These are phyloP conservation scores for Erodium texanum DNA, from an alignment of 441 rosid species.

Conservation along the genomic window DNA sequence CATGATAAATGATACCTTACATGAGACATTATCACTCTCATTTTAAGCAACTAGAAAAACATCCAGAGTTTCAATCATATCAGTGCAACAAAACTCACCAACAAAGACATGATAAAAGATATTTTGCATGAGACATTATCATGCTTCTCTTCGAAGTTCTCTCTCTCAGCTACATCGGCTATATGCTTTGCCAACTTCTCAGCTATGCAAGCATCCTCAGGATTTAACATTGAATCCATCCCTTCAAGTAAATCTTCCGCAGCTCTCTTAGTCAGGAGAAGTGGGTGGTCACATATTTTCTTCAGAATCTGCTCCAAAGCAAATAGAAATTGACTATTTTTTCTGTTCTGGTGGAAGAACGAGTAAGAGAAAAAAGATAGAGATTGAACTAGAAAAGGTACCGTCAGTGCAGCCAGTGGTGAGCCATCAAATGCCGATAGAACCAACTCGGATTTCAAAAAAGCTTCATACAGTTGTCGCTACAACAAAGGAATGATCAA, in stretches of 20 bases:
- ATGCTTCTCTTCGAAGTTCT: constrained; percentile 67
- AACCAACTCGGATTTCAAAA: constrained; percentile 78
- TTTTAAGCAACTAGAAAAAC: neutral
- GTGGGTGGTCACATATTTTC: constrained; percentile 97
- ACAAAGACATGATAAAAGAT: constrained; percentile 62
- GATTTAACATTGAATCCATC: constrained; percentile 66
- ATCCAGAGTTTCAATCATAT: constrained; percentile 11
- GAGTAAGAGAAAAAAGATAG: neutral
- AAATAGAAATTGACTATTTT: constrained; percentile 4
- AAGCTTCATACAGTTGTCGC: constrained; percentile 86
- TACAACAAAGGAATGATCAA: constrained; percentile 27
- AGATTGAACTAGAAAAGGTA: constrained; percentile 21
- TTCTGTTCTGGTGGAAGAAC: neutral
- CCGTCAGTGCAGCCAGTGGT: constrained; percentile 96
- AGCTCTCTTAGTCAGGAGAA: constrained; percentile 91
- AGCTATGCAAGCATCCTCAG: constrained; percentile 71
- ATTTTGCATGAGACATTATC: constrained; percentile 83
- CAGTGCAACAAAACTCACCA: constrained; percentile 43
- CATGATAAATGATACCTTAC: too few relatives aligned
- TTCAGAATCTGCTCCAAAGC: constrained; percentile 61
- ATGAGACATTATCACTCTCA: too few relatives aligned
- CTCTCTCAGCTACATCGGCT: constrained; percentile 67
- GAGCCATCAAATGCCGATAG: constrained; percentile 94
- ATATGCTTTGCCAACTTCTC: constrained; percentile 85
- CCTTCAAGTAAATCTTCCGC: constrained; percentile 96